Evolutionary conservation across 192 early-diverging fungal species (phyloP).

Genomic region (Coemansia sp.): DNA sequence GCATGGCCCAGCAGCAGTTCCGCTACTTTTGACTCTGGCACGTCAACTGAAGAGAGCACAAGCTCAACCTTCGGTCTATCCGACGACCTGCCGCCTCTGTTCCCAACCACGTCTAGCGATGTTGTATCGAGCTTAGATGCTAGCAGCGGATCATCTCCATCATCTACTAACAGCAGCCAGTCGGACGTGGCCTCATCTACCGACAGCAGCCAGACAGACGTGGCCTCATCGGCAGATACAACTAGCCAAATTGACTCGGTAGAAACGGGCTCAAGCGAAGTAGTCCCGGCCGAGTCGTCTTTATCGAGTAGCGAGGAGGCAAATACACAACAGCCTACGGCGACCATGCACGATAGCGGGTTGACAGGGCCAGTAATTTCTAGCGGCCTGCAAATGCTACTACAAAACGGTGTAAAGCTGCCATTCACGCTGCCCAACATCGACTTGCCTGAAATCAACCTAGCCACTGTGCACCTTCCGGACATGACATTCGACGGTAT

Average conservation of each 20-base stretch:
- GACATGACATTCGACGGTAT: constrained; percentile 50
- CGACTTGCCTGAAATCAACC: constrained; percentile 32
- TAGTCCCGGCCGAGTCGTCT: background rate
- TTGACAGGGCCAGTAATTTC: constrained; percentile 43
- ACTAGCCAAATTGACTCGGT: background rate
- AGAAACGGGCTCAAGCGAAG: background rate
- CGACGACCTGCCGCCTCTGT: constrained; percentile 11
- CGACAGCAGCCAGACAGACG: background rate
- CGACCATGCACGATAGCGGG: constrained; percentile 7
- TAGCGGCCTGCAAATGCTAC: constrained; percentile 42
- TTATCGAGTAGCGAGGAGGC: background rate
- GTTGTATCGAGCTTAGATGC: background rate
- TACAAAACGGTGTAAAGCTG: constrained; percentile 40
- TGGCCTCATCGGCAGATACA: background rate
- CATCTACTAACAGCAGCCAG: background rate
- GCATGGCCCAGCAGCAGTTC: background rate
- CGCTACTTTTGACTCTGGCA: constrained; percentile 4
- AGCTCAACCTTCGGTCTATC: constrained; percentile 5
- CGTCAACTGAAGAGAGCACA: background rate
- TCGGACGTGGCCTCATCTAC: background rate
- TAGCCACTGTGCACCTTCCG: constrained; percentile 45
- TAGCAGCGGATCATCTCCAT: background rate
- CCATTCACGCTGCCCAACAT: constrained; percentile 44
- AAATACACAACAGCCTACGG: constrained; percentile 1
- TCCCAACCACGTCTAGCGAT: constrained; percentile 7